Percentiles rank a stretch among this genome's conserved stretches.
Evolutionary conservation across 495 filamentous ascomycete species (phyloP).

Genomic region (Penicillium lividum): DNA sequence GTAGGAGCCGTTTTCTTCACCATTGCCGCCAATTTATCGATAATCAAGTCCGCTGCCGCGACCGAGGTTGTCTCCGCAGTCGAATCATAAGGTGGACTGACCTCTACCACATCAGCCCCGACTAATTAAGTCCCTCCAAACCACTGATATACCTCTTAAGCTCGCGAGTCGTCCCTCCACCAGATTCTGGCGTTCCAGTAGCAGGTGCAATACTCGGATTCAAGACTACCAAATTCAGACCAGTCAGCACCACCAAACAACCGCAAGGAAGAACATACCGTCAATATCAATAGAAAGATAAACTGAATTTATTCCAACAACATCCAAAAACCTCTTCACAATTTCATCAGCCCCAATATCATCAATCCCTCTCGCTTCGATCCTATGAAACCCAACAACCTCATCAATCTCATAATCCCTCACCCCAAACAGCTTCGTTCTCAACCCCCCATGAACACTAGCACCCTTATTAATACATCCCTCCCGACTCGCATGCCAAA

Average conservation of each 20-base stretch:
- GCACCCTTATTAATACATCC: slow-evolving; percentile 26
- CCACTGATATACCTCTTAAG: slow-evolving; percentile 28
- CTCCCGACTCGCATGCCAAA: slow-evolving; percentile 31
- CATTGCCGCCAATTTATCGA: slow-evolving; percentile 32
- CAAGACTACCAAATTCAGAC: slow-evolving; percentile 10
- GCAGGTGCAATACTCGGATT: slow-evolving; percentile 30
- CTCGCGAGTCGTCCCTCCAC: slow-evolving; percentile 36
- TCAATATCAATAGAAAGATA: slow-evolving; percentile 37
- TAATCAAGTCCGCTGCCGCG: slow-evolving; percentile 45
- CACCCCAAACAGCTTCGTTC: slow-evolving; percentile 26
- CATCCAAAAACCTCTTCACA: slow-evolving; percentile 14
- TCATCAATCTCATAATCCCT: slow-evolving; percentile 30
- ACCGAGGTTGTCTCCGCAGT: slow-evolving; percentile 48
- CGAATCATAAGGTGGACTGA: slow-evolving; percentile 52
- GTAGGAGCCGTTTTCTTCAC: slow-evolving; percentile 14
- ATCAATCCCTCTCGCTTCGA: slow-evolving; percentile 30
- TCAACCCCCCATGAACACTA: slow-evolving; percentile 28
- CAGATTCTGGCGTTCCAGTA: slow-evolving; percentile 33
- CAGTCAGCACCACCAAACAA: not conserved
- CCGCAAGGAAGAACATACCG: slow-evolving; percentile 9
- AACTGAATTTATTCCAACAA: slow-evolving; percentile 23
- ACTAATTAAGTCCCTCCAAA: slow-evolving; percentile 30
- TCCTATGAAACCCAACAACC: slow-evolving; percentile 23
- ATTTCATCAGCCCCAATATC: slow-evolving; percentile 28
- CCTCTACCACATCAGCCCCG: slow-evolving; percentile 43